phyloP scores from a whole-genome alignment of 495 filamentous ascomycete genomes.

The Copromyces sp. region DNA sequence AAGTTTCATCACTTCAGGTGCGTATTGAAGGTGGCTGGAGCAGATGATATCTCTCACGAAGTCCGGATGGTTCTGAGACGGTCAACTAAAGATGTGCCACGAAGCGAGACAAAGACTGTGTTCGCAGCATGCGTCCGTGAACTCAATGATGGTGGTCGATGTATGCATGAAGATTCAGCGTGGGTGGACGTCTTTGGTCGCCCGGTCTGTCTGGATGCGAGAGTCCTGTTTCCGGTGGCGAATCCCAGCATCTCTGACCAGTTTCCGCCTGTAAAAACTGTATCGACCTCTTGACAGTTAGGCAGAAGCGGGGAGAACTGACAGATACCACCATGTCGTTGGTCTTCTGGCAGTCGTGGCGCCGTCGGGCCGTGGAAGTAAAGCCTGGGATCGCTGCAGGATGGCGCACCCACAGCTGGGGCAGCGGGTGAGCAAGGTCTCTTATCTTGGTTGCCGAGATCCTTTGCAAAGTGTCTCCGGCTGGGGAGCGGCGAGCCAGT shows the following conservation, averaged over 20 bases:
- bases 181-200: not conserved
- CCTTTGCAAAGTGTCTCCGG: not conserved
- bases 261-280: not conserved
- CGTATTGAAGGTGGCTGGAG: not conserved
- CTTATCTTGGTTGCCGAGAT: not conserved
- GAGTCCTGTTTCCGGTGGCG: not conserved
- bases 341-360: not conserved
- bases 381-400: not conserved
- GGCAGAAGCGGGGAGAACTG: not conserved
- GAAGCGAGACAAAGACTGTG: not conserved
- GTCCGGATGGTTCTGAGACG: not conserved
- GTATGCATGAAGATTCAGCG: not conserved
- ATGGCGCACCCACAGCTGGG: not conserved
- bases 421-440: not conserved
- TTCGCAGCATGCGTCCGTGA: not conserved
- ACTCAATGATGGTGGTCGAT: not conserved
- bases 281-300: not conserved
- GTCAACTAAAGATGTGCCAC: not conserved
- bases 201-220: not conserved
- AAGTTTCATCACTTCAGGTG: not conserved
- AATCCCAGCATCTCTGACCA: not conserved
- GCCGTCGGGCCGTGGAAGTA: not conserved
- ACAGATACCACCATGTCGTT: not conserved
- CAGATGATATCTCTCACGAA: not conserved
- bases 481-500: not conserved